Conservation (phyloP, 2,329 filamentous ascomycete species). For the Beauveria rudraprayagi region DNA sequence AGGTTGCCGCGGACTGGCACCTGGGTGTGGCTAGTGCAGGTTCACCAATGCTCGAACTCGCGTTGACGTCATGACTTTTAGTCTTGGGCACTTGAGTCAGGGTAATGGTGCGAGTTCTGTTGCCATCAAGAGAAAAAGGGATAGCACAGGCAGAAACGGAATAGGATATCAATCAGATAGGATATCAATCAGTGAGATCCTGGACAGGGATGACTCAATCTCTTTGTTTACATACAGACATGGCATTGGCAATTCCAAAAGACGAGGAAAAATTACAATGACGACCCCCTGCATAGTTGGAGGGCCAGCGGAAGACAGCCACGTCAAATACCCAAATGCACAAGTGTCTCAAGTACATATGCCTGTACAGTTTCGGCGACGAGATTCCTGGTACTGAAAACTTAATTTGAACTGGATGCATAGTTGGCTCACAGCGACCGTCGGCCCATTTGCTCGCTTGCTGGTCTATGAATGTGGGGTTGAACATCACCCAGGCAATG, state of each 20-base stretch:
- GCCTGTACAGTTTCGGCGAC: too few species aligned
- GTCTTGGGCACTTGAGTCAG: not conserved
- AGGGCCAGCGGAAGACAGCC: not conserved
- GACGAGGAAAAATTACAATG: not conserved
- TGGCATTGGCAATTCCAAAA: not conserved
- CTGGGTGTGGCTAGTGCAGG: conserved; percentile 6
- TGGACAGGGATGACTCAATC: too few species aligned
- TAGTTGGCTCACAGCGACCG: too few species aligned
- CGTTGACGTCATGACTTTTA: conserved; percentile 11
- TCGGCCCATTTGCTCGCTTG: conserved; percentile 2
- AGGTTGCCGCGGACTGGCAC: not conserved
- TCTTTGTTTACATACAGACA: too few species aligned
- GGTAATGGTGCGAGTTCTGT: not conserved
- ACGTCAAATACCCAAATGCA: too few species aligned
- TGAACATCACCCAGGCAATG: not conserved
- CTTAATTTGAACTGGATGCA: not conserved
- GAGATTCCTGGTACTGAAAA: not conserved
- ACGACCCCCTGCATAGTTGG: not conserved
- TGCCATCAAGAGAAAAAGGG: not conserved
- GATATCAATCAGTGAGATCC: not conserved
- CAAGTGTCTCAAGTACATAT: too few species aligned
- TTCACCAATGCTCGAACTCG: not conserved
- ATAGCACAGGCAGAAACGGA: not conserved
- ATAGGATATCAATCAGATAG: not conserved
- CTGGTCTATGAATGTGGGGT: not conserved